Base-by-base conservation (phyloP, 1,284 basidiomycete species). In the Meira nashicola region DNA sequence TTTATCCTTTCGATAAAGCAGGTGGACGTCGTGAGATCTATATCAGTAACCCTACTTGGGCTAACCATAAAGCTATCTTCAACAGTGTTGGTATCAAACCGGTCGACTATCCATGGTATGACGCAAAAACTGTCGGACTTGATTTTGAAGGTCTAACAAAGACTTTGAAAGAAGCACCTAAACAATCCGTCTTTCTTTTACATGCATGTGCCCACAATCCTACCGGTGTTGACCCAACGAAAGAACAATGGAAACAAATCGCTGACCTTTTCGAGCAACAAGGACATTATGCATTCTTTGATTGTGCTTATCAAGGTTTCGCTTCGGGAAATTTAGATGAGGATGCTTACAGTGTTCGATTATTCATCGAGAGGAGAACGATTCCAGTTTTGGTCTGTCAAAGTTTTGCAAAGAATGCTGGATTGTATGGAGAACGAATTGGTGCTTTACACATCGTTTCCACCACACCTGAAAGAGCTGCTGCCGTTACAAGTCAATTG, bases 201-300 rank as follows among this genome's bases (percentile, higher is more conserved):
- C 91, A 95, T 74, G 90, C 90, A 8, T 93, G 92, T 78, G 94
- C 94, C 43, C 93, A 94, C 79, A 93, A 94, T 75, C 94, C 94
- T 3, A 96, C 93, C 0, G 79, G 94, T 2, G 90, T 95, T 8
- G 94, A 98, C 80, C 90, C 93, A 37, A 93, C 90, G 25, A 80
- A 81, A 53, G 88, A 89, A 64, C 89, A 98, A 78, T 98, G 94
- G 94, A 82, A 85, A 66, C 79, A 84, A 65, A 85, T 97, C 69
- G 88, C 87, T 54, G 84, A 88, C 47, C 82, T 88, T 55, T 87
- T 96, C 78, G 77, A 87, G 47, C 80, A 83, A 55, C 89, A 88
- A 80, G 83, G 84, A 17, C 92, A 93, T 79, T 93, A 86, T 79
- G 89, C 88, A 48, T 93, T 95, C 82, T 92, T 96, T 79, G 93